Evolutionary conservation across 1,139 yeast species (phyloP), one percentile per base, ranked within the genome.

Genomic region (Saccharomyces pastorianus): DNA sequence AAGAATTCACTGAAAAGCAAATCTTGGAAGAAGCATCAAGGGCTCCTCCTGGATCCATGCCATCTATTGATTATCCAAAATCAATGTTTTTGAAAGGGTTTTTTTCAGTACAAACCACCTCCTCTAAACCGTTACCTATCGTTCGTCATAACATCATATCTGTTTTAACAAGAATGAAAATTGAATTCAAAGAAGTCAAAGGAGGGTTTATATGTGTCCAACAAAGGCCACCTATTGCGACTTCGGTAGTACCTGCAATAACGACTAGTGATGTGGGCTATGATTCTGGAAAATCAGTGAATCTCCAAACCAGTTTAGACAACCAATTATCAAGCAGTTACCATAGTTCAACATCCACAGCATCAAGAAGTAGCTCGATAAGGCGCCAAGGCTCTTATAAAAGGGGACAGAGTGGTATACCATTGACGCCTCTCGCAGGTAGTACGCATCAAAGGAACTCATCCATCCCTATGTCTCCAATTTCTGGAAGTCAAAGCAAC

Each of bases 131-230:
- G 23, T 76, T 93, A 55, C 93, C 95, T 7, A 88, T 88, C 58
- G 91, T 93, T 56, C 82, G 98, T 56, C 83, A 87, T 64, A 91
- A 88, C 66, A 84, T 93, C 50, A 87, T 93, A 34, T 80, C 83
- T 32, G 95, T 88, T 1, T 78, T 93, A 67, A 83, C 83, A 38
- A 82, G 82, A 59, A 75, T 89, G 65, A 91, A 90, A 26, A 95
- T 93, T 49, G 82, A 83, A 60, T 91, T 81, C 68, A 87, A 84
- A 59, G 99, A 93, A 71, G 96, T 93, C 26, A 86, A 86, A 65
- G 98, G 98, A 55, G 99, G 98, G 0, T 93, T 93, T 69, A 79
- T 88, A 34, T 93, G 99, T 73, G 78, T 83, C 9, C 93, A 87
- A 67, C 77, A 51, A 13, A 59, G 60, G 32, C 55, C 61, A 6